Evolutionary conservation across 176 grass and related monocot genomes (phyloP).

Genomic region (Phyllostachys edulis): DNA sequence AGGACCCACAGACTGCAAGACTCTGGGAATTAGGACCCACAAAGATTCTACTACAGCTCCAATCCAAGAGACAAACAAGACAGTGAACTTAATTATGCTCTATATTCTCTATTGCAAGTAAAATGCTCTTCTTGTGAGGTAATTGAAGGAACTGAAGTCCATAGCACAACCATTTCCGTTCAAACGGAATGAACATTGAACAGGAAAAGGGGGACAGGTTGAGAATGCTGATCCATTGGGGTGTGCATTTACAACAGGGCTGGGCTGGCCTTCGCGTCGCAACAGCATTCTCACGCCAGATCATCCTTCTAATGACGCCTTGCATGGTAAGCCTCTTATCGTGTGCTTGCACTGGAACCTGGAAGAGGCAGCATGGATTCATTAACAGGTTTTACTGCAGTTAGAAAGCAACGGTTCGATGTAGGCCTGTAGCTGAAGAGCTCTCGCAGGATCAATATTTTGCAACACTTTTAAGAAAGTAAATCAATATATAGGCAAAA

Average conservation of each 20-base stretch:
- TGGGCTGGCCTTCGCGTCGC: not conserved
- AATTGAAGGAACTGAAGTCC: not conserved
- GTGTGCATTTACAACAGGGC: not conserved
- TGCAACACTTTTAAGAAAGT: constrained; percentile 2
- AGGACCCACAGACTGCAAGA: no score
- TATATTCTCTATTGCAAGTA: not conserved
- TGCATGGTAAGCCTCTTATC: constrained; percentile 75
- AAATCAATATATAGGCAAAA: not conserved
- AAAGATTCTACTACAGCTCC: no score
- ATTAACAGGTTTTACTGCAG: not conserved
- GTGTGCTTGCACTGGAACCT: constrained; percentile 94
- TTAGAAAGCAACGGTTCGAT: not conserved
- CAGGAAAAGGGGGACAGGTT: not conserved
- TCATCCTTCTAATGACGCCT: constrained; percentile 64
- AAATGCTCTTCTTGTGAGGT: not conserved
- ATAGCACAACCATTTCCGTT: not conserved
- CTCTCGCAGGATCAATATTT: constrained; percentile 5
- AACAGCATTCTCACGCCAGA: constrained; percentile 7
- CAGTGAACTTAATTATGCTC: not conserved
- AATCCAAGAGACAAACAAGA: no score
- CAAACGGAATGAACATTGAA: not conserved
- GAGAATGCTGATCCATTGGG: not conserved
- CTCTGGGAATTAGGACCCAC: no score
- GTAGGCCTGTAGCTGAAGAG: not conserved
- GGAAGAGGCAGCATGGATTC: constrained; percentile 9